Base-by-base conservation (phyloP, 2,329 filamentous ascomycete genomes). In the Penicillium nordicum region DNA sequence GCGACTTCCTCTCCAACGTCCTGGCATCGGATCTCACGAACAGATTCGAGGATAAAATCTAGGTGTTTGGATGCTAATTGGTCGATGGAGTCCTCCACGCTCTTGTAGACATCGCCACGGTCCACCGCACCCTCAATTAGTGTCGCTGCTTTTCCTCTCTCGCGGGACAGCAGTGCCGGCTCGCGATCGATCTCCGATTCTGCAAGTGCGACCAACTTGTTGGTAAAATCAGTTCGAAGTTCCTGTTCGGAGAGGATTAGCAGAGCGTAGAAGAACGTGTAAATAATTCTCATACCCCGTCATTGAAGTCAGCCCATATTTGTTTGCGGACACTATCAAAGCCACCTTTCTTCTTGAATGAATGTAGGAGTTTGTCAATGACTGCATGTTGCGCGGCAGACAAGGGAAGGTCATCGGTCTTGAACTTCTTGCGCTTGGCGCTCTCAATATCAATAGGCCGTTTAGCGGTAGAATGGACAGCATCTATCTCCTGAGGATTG, bases 331-430 rank as follows among this genome's bases (percentile, higher is more conserved):
- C 73, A 48, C 74, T 76, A 68, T 88, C 85, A 65, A 86, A 88
- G 54, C 84, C 83, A 60, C 85, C 85, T 69, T 85, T 86, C 72
- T 87, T 87, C 72, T 86, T 86, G 70, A 86, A 86, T 0, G 82
- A 82, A 67, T 85, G 80, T 18, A 86, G 76, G 43, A 88, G 77
- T 61, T 78, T 78, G 68, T 87, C 84, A 53, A 88, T 85, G 25
- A 80, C 79, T 7, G 79, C 75, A 58, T 83, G 81, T 68, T 87
- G 84, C 36, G 79, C 72, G 53, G 82, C 78, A 25, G 81, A 80
- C 32, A 87, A 75, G 3, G 85, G 85, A 27, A 88, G 76, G 61
- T 88, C 85, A 4, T 82, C 81, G 27, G 82, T 75, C 68, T 84
- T 84, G 67, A 84, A 80, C 67, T 81, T 84, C 65, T 76, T 77